phyloP scores from a whole-genome alignment of 805 yeast genomes.

The Pichia sporocuriosa region DNA sequence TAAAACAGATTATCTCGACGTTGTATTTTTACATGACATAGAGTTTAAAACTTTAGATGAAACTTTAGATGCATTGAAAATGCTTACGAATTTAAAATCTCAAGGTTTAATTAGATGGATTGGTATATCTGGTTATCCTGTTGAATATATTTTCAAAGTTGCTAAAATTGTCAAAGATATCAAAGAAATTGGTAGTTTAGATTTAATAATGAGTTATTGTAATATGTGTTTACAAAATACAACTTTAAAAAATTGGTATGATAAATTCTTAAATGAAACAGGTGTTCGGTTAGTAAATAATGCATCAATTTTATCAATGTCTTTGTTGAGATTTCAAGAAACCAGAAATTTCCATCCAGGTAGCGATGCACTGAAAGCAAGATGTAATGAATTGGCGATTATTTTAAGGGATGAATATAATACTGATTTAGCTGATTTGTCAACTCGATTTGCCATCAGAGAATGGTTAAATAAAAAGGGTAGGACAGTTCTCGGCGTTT shows the following conservation, averaged over 20 bases:
- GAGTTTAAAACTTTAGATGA: slow-evolving; percentile 62
- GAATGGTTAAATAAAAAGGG: slow-evolving; percentile 48
- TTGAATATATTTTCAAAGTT: slow-evolving; percentile 53
- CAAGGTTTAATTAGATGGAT: slow-evolving; percentile 58
- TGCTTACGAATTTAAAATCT: slow-evolving; percentile 50
- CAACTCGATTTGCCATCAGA: slow-evolving; percentile 67
- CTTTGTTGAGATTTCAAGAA: slow-evolving; percentile 59
- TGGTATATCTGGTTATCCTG: slow-evolving; percentile 87
- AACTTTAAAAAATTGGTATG: slow-evolving; percentile 39
- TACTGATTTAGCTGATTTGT: slow-evolving; percentile 72
- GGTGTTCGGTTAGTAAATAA: slow-evolving; percentile 56
- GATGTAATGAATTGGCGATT: slow-evolving; percentile 40
- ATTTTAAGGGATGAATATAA: slow-evolving; percentile 32
- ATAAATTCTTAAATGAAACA: slow-evolving; percentile 44
- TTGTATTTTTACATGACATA: slow-evolving; percentile 83
- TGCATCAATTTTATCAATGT: slow-evolving; percentile 87
- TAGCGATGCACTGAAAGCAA: slow-evolving; percentile 44
- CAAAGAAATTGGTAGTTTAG: slow-evolving; percentile 54
- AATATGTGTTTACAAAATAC: slow-evolving; percentile 80
- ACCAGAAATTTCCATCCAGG: slow-evolving; percentile 84
- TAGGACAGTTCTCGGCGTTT: slow-evolving; percentile 73
- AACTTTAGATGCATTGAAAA: slow-evolving; percentile 55
- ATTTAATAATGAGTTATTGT: slow-evolving; percentile 70
- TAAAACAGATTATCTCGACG: slow-evolving; percentile 62
- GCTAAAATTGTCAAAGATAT: slow-evolving; percentile 34